phyloP scores from a whole-genome alignment of 225 moss, liverwort and hornwort genomes.

The Climacium dendroides region DNA sequence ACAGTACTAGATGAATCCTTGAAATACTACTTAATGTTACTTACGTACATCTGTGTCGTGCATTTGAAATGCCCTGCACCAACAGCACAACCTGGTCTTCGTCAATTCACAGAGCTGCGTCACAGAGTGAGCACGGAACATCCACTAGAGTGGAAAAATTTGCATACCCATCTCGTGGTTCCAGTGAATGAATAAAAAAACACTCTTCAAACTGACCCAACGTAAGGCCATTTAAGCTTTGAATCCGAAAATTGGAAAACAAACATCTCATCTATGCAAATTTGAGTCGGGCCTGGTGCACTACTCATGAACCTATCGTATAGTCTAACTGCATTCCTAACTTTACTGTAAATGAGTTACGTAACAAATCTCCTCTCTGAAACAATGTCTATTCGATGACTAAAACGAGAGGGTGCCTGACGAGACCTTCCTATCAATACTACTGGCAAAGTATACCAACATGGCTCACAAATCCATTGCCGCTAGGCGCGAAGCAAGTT shows the following conservation, averaged over 20 bases:
- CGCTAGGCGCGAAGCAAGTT: conserved; percentile 24
- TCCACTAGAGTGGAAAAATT: not conserved
- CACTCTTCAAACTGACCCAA: not conserved
- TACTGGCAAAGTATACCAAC: not conserved
- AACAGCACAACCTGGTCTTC: not conserved
- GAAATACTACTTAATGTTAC: not conserved
- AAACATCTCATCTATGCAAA: not conserved
- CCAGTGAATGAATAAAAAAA: not conserved
- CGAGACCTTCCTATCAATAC: not conserved
- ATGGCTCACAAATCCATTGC: conserved; percentile 12
- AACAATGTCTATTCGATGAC: not conserved
- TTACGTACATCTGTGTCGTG: not conserved
- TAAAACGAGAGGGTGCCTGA: not conserved
- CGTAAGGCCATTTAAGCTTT: not conserved
- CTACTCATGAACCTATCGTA: not conserved
- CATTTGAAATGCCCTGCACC: not conserved
- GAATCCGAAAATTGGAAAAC: not conserved
- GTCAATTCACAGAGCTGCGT: not conserved
- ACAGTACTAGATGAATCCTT: not conserved
- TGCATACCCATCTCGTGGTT: not conserved
- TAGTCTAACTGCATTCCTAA: not conserved
- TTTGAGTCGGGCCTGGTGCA: not conserved
- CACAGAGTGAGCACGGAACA: not conserved
- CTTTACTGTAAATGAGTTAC: not conserved
- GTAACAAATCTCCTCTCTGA: not conserved